Base-by-base conservation (phyloP, 805 yeast genomes). In the Candida alai region DNA sequence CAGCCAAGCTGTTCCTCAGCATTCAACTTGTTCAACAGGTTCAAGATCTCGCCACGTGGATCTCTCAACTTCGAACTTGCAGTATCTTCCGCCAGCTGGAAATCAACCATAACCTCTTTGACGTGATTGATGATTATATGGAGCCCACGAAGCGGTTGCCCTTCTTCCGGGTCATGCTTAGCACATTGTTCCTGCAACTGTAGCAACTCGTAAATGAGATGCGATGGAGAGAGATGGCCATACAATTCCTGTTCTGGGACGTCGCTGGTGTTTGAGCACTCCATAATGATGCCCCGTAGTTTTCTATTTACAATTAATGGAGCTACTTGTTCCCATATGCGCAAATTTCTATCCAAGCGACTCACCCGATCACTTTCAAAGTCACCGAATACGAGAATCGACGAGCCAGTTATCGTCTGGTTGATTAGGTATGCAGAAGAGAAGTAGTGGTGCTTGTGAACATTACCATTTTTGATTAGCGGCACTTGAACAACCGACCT, bases 221-320 rank as follows among this genome's bases (percentile, higher is more conserved):
- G 70, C 2, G 54, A 46, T 4, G 96, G 95, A 9, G 83, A 79
- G 57, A 88, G 51, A 58, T 88, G 97, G 2, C 97, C 97, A 52
- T 76, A 88, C 17, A 86, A 49, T 5, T 68, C 66, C 7, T 62
- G 56, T 1, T 65, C 61, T 1, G 72, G 67, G 8, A 62, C 58
- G 40, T 67, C 65, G 2, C 68, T 48, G 21, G 35, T 35, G 32
- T 50, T 54, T 1, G 95, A 84, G 51, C 97, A 88, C 54, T 88
- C 97, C 16, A 89, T 73, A 11, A 87, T 55, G 1, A 88, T 71
- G 0, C 78, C 76, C 14, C 56, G 62, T 28, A 88, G 57, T 12
- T 42, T 36, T 10, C 55, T 39, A 3, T 57, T 30, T 0, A 62
- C 48, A 1, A 82, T 62, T 19, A 63, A 45, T 0, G 70, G 67